phyloP scores from a whole-genome alignment of 192 early-diverging fungal species.

The Linnemannia schmuckeri region DNA sequence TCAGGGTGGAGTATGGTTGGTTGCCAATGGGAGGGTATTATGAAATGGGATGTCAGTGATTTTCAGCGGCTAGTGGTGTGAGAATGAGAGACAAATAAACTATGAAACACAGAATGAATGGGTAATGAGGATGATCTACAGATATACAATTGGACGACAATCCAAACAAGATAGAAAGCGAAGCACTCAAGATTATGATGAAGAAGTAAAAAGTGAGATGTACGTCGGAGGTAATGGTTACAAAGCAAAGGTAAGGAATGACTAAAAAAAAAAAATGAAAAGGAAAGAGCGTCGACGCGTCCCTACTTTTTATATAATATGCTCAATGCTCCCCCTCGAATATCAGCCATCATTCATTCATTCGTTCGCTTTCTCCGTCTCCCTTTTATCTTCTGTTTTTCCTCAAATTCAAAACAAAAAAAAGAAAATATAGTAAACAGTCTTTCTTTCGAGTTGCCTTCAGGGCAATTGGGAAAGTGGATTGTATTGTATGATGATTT shows the following conservation, averaged over 20 bases:
- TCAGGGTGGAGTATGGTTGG: background rate
- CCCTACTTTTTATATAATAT: background rate
- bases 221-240: background rate
- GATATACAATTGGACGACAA: background rate
- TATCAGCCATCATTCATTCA: background rate
- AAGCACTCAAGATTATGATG: background rate
- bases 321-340: background rate
- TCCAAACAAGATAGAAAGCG: background rate
- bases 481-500: background rate
- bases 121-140: background rate
- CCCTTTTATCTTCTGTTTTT: background rate
- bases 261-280: background rate
- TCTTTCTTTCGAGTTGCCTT: background rate
- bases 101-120: background rate
- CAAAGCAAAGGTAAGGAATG: background rate
- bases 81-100: background rate
- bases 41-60: background rate
- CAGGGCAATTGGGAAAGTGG: constrained; percentile 4
- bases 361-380: background rate
- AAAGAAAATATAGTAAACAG: background rate
- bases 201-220: background rate
- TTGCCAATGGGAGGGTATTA: background rate
- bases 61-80: background rate
- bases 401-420: background rate
- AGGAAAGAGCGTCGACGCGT: constrained; percentile 1